Conservation (phyloP, 768 basidiomycete species). For the Suillus lakei region DNA sequence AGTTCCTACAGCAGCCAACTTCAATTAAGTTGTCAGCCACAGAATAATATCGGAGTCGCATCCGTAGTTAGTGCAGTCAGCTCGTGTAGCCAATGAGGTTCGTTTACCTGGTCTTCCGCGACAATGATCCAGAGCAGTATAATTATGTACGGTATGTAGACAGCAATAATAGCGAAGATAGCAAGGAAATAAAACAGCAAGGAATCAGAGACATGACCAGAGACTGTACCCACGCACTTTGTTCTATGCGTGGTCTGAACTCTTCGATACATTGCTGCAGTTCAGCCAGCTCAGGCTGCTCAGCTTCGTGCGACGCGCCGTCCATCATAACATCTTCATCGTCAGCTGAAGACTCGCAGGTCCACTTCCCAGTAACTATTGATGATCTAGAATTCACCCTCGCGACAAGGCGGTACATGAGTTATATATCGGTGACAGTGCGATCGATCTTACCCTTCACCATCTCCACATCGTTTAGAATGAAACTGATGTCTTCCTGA, state of each 20-base stretch:
- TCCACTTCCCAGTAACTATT: slow-evolving; percentile 84
- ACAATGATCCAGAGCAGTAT: background rate
- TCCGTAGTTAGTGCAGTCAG: too few species aligned
- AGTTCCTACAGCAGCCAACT: too few species aligned
- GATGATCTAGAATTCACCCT: slow-evolving; percentile 94
- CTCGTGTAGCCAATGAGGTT: too few species aligned
- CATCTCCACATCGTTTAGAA: slow-evolving; percentile 96
- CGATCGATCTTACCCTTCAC: slow-evolving; percentile 62
- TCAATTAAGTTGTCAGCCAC: too few species aligned
- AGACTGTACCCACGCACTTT: slow-evolving; percentile 75
- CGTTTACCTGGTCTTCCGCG: too few species aligned
- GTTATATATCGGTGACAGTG: background rate
- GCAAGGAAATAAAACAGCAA: background rate
- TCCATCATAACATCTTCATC: slow-evolving; percentile 55
- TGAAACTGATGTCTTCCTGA: slow-evolving; percentile 94
- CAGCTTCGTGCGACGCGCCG: slow-evolving; percentile 43
- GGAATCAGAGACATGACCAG: slow-evolving; percentile 49
- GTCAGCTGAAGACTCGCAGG: slow-evolving; percentile 38
- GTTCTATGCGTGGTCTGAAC: slow-evolving; percentile 72
- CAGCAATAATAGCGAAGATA: background rate
- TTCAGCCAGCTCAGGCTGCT: slow-evolving; percentile 45
- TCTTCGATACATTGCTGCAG: slow-evolving; percentile 67
- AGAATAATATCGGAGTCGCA: too few species aligned
- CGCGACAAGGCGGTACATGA: slow-evolving; percentile 44
- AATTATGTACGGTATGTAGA: slow-evolving; percentile 10